Evolutionary conservation across 257 asterid species (phyloP).

Genomic region (Nicotiana noctiflora): DNA sequence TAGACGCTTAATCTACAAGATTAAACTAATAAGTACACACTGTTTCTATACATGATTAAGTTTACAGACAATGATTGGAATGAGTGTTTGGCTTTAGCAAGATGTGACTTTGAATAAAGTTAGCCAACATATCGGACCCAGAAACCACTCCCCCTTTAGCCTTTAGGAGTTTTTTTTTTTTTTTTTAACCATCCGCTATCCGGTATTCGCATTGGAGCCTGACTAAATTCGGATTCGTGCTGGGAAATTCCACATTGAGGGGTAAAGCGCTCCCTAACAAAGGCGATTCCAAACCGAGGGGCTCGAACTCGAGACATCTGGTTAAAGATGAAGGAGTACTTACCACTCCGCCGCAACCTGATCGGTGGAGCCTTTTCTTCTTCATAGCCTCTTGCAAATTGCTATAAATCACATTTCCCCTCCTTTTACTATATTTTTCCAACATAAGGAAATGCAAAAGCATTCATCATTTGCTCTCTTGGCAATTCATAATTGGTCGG

Average conservation of each 20-base stretch:
- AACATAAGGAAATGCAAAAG: constrained; percentile 13
- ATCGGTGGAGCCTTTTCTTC: too few relatives aligned
- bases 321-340: too few relatives aligned
- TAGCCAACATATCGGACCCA: constrained; percentile 30
- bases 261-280: too few relatives aligned
- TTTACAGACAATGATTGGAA: constrained; percentile 9
- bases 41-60: constrained; percentile 1
- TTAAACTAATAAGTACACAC: background rate
- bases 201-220: too few relatives aligned
- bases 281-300: too few relatives aligned
- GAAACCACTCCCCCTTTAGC: background rate
- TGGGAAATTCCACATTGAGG: too few relatives aligned
- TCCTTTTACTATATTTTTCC: background rate
- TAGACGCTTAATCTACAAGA: constrained; percentile 8
- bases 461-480: constrained; percentile 10
- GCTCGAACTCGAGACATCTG: too few relatives aligned
- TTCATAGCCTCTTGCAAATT: constrained; percentile 17
- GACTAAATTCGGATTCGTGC: too few relatives aligned
- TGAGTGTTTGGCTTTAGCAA: constrained; percentile 4
- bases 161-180: constrained; percentile 3
- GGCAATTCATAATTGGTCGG: constrained; percentile 18
- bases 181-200: too few relatives aligned
- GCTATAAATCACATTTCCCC: constrained; percentile 7
- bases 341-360: too few relatives aligned
- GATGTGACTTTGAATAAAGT: constrained; percentile 9